Conservation (phyloP, 2,329 filamentous ascomycete genomes). For the Thermothelomyces thermophilus region DNA sequence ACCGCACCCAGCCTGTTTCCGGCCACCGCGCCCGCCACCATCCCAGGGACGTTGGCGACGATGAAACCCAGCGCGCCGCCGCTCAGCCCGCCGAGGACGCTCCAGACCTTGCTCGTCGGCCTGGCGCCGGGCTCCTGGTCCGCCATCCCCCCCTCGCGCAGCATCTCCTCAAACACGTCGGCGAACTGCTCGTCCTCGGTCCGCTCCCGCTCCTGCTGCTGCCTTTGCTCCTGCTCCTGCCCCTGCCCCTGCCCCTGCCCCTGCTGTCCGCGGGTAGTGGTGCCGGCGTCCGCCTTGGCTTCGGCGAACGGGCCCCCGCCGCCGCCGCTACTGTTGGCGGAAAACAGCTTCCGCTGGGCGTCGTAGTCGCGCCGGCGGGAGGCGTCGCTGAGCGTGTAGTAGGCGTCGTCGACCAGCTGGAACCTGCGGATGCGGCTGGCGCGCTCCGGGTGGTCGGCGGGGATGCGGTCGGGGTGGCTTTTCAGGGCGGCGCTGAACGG, state of each 20-base stretch:
- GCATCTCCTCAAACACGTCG: constrained; percentile 84
- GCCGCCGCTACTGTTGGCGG: too few species aligned
- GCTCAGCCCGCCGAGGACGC: constrained; percentile 73
- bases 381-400: constrained; percentile 64
- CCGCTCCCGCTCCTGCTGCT: constrained; percentile 35
- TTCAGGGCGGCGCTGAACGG: constrained; percentile 71
- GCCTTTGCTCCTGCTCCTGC: constrained; percentile 21
- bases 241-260: constrained; percentile 15
- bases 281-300: constrained; percentile 36
- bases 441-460: constrained; percentile 76
- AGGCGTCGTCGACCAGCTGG: constrained; percentile 41
- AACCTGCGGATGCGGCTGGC: constrained; percentile 62
- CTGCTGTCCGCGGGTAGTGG: constrained; percentile 29
- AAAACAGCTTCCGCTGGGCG: constrained; percentile 56
- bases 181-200: constrained; percentile 77
- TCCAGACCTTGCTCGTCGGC: constrained; percentile 75
- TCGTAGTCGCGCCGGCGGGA: constrained; percentile 79
- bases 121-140: constrained; percentile 55
- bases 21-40: constrained; percentile 83
- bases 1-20: constrained; percentile 89
- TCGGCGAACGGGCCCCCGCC: constrained; percentile 38
- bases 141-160: constrained; percentile 77
- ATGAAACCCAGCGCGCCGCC: constrained; percentile 93
- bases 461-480: constrained; percentile 87
- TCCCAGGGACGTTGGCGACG: constrained; percentile 82